Evolutionary conservation across 352 stramenopile species (phyloP).

Genomic region (Peronospora belbahrii): DNA sequence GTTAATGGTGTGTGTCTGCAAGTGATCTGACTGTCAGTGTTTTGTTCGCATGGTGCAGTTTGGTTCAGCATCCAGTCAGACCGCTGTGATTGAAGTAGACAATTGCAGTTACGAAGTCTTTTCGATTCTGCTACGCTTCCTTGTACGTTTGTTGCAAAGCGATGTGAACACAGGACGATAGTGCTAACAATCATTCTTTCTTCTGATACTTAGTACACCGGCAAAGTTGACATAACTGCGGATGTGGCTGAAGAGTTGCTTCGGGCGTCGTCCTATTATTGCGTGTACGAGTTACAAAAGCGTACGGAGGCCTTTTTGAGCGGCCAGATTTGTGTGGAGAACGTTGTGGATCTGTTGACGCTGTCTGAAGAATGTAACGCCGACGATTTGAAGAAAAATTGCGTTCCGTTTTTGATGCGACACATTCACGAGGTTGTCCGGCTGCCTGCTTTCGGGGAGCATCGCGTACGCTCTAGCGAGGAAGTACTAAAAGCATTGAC

Average conservation of each 20-base stretch:
- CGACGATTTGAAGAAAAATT: conserved; percentile 79
- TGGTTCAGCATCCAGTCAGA: conserved; percentile 70
- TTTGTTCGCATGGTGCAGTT: conserved; percentile 41
- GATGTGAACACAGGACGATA: neutral
- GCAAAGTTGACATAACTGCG: conserved; percentile 76
- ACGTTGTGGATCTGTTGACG: conserved; percentile 69
- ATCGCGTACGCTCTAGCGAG: conserved; percentile 74
- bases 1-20: conserved; percentile 1
- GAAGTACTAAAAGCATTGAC: conserved; percentile 80
- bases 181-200: conserved; percentile 11
- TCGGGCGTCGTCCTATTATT: conserved; percentile 72
- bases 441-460: conserved; percentile 59
- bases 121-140: conserved; percentile 71
- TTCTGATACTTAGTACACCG: conserved; percentile 68
- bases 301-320: conserved; percentile 74
- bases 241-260: conserved; percentile 79
- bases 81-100: conserved; percentile 82
- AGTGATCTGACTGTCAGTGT: conserved; percentile 7
- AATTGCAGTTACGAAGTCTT: conserved; percentile 87
- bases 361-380: conserved; percentile 74
- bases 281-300: conserved; percentile 80
- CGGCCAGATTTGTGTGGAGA: conserved; percentile 71
- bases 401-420: conserved; percentile 77
- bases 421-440: conserved; percentile 83
- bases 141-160: conserved; percentile 39